Evolutionary conservation across 306 rosid species (phyloP), one percentile per base, ranked within the genome.

Genomic region (Acmispon strigosus): DNA sequence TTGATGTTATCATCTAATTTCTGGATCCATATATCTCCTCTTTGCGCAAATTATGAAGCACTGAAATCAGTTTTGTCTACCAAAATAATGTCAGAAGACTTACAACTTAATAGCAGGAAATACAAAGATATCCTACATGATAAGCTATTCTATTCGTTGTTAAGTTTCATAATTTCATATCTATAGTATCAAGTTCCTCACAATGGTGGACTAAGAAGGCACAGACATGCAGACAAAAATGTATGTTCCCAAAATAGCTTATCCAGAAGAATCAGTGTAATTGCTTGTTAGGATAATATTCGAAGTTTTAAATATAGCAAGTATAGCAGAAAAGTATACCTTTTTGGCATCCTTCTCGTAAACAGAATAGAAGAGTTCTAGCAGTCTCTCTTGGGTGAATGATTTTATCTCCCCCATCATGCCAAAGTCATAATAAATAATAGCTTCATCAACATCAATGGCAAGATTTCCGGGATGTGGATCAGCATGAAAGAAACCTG

Each of bases 381-480:
- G 93, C 80, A 93, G 74, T 75, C 96, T 85, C 89, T 86, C 93
- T 20, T 93, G 77, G 51, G 98, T 93, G 83, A 93, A 92, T 34
- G 96, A 69, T 70, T 93, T 90, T 72, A 93, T 93, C 64, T 88
- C 96, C 47, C 98, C 98, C 98, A 90, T 90, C 98, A 90, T 93
- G 69, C 98, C 98, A 78, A 93, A 93, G 83, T 93, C 98, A 74
- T 93, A 93, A 74, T 90, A 90, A 74, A 93, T 93, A 55, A 93
- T 73, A 36, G 93, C 64, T 84, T 90, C 92, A 60, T 93, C 96
- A 61, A 80, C 81, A 66, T 93, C 98, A 6, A 93, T 67, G 15
- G 96, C 96, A 39, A 88, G 96, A 80, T 93, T 93, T 84, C 96
- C 96, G 51, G 96, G 98, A 83, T 90, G 96, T 65, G 98, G 98